Conservation (phyloP, 2,329 filamentous ascomycete species). For the Coniochaeta sp. region DNA sequence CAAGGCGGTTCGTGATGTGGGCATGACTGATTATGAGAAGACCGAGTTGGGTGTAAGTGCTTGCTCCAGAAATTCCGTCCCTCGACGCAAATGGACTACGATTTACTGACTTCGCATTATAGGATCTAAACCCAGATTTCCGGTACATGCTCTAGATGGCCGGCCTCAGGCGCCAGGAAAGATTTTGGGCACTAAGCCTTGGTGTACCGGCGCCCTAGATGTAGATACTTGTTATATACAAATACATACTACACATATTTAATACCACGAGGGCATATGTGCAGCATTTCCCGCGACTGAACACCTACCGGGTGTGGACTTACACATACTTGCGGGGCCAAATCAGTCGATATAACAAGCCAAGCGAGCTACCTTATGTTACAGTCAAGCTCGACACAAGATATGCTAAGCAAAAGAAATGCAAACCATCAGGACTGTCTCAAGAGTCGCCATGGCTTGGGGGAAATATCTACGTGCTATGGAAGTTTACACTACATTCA, state of each 20-base stretch:
- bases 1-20: slow-evolving; percentile 19
- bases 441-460: no score
- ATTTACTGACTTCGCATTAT: slow-evolving; percentile 1
- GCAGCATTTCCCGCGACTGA: no score
- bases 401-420: no score
- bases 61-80: not conserved
- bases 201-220: not conserved
- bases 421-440: no score
- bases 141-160: slow-evolving; percentile 23
- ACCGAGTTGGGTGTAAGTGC: slow-evolving; percentile 32
- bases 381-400: no score
- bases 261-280: no score
- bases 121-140: slow-evolving; percentile 28
- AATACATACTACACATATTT: not conserved
- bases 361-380: no score
- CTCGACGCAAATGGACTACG: not conserved
- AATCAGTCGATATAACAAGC: no score
- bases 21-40: slow-evolving; percentile 26
- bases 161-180: not conserved
- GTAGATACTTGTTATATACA: not conserved
- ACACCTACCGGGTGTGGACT: no score
- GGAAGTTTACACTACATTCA: no score
- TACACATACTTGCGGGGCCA: no score
- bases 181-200: not conserved
- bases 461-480: no score